A percentile compares a stretch with the other conserved stretches of the same genome.
phyloP scores from a whole-genome alignment of 208 protist species.

The Leishmania tarentolae region DNA sequence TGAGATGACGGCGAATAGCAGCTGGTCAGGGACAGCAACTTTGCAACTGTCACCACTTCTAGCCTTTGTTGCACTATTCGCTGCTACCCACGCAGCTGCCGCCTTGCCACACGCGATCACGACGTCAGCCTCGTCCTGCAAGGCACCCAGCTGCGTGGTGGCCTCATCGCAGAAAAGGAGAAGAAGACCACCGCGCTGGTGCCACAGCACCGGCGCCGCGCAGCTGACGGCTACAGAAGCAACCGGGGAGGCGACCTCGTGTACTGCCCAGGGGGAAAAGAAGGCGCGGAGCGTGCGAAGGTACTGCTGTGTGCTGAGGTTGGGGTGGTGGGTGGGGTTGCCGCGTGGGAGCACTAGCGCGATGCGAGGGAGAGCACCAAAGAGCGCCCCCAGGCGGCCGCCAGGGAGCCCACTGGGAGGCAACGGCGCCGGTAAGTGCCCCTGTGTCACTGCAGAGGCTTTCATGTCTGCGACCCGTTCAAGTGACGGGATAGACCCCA shows the following conservation, averaged over 20 bases:
- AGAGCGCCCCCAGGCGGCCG: neutral
- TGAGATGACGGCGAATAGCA: conserved; percentile 50
- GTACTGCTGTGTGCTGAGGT: conserved; percentile 40
- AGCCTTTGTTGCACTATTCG: conserved; percentile 21
- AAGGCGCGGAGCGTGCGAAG: conserved; percentile 47
- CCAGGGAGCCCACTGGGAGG: neutral
- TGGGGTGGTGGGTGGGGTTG: conserved; percentile 42
- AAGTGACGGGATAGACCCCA: neutral
- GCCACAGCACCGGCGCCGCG: conserved; percentile 38
- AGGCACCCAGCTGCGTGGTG: conserved; percentile 43
- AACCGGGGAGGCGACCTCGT: conserved; percentile 30
- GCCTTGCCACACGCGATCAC: conserved; percentile 67
- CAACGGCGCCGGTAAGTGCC: neutral
- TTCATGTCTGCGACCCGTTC: neutral
- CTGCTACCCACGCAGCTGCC: conserved; percentile 45
- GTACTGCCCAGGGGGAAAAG: conserved; percentile 53
- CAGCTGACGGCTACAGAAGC: conserved; percentile 7
- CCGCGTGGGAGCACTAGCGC: conserved; percentile 49
- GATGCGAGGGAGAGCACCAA: conserved; percentile 37
- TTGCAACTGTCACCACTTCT: neutral
- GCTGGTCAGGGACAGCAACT: neutral
- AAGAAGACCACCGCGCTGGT: conserved; percentile 59
- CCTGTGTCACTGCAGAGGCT: neutral
- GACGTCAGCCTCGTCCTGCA: conserved; percentile 65
- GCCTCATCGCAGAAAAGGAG: conserved; percentile 62